Evolutionary conservation across 768 basidiomycete genomes (phyloP), one percentile per base, ranked within the genome.

Genomic region (Punctularia strigosozonata): DNA sequence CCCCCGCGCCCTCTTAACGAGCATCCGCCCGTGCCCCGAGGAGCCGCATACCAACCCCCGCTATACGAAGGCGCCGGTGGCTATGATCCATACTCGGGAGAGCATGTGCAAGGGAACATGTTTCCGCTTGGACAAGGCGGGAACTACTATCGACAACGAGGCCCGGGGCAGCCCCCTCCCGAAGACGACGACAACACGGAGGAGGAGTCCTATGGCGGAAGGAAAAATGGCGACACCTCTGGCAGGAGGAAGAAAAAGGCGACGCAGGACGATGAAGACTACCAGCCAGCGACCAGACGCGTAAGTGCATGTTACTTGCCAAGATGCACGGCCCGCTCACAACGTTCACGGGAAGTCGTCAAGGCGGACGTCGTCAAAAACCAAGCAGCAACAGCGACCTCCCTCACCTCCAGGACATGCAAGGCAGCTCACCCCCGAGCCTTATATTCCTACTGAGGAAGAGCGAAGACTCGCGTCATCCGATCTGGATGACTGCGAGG

Each of bases 401-500:
- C 47, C 49, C 34, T 52, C 52, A 5, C 53, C 51, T 19, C 43
- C 41, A 10, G 8, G 26, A 5, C 48, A 51, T 36, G 54, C 49
- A 25, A 48, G 47, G 13, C 62, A 62, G 44, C 44, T 42, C 49
- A 54, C 42, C 26, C 56, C 49, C 13, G 56, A 56, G 31, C 41
- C 51, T 31, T 50, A 46, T 40, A 53, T 51, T 50, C 57, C 46
- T 39, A 60, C 46, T 38, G 60, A 51, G 40, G 71, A 75, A 23
- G 68, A 67, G 22, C 58, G 49, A 34, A 60, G 61, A 26, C 60
- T 72, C 10, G 57, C 61, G 8, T 83, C 84, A 14, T 87, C 86
- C 17, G 86, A 89, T 64, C 62, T 89, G 44, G 84, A 86, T 21
- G 86, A 87, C 43, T 85, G 77, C 46, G 70, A 72, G 47, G 85